Evolutionary conservation across 768 basidiomycete genomes (phyloP).

Genomic region (Tylopilus felleus): DNA sequence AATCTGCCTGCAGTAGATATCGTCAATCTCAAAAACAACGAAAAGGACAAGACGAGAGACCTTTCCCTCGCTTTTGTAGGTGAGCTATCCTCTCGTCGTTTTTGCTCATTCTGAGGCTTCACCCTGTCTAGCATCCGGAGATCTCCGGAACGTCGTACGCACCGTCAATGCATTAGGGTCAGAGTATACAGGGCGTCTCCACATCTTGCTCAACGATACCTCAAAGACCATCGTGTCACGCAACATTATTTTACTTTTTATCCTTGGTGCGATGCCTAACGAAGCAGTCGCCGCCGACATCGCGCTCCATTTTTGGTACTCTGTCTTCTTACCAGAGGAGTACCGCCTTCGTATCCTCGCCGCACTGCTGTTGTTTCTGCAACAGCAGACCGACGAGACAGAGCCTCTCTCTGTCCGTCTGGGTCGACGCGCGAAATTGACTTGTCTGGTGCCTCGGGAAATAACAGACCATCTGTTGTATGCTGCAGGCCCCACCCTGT

Average conservation of each 20-base stretch:
- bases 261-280: constrained; percentile 35
- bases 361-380: constrained; percentile 13
- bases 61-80: constrained; percentile 24
- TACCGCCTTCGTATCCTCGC: constrained; percentile 26
- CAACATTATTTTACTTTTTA: constrained; percentile 40
- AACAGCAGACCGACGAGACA: constrained; percentile 11
- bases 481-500: constrained; percentile 22
- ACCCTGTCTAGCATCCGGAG: constrained; percentile 38
- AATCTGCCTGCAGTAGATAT: constrained; percentile 29
- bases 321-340: constrained; percentile 35
- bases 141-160: constrained; percentile 41
- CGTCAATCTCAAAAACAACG: constrained; percentile 26
- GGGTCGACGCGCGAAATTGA: constrained; percentile 17
- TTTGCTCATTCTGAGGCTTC: not conserved
- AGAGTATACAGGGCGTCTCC: constrained; percentile 38
- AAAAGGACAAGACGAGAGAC: constrained; percentile 16
- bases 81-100: not conserved
- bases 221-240: constrained; percentile 30
- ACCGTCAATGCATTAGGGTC: constrained; percentile 41
- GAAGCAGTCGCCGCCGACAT: constrained; percentile 36
- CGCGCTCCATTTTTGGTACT: constrained; percentile 49
- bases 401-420: constrained; percentile 12
- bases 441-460: constrained; percentile 21
- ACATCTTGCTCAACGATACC: constrained; percentile 43
- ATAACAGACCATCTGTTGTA: constrained; percentile 30